These are phyloP conservation scores for Hydrangea macrophylla DNA, from an alignment of 148 eudicot genomes.

Conservation along the genomic window DNA sequence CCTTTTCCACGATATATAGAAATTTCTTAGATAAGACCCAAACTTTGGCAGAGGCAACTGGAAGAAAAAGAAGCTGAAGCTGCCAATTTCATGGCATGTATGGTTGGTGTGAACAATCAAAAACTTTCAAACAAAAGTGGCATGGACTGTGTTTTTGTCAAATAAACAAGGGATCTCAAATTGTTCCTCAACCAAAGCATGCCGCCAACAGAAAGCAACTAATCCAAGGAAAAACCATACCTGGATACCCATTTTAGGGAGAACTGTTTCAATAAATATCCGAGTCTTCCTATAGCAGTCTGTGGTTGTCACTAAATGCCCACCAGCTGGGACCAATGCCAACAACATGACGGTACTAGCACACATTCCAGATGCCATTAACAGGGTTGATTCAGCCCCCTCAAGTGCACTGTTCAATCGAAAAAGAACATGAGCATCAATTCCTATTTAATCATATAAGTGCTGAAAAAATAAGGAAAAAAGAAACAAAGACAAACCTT, in stretches of 20 bases:
- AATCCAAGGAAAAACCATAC: conserved; percentile 29
- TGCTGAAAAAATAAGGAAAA: not conserved
- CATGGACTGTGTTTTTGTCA: not conserved
- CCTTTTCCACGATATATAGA: no score
- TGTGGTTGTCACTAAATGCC: conserved; percentile 87
- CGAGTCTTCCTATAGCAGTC: conserved; percentile 91
- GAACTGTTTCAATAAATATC: conserved; percentile 75
- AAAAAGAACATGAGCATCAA: not conserved
- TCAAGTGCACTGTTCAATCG: conserved; percentile 73
- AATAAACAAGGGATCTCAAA: not conserved
- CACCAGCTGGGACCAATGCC: conserved; percentile 94
- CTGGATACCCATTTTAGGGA: conserved; percentile 90
- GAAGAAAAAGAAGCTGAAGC: no score
- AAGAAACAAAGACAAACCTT: conserved; percentile 39
- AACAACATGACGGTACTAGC: conserved; percentile 80
- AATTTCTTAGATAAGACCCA: no score
- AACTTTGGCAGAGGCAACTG: no score
- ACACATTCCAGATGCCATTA: conserved; percentile 96
- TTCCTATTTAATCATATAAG: not conserved
- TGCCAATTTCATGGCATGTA: no score
- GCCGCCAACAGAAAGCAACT: not conserved
- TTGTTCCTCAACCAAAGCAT: not conserved
- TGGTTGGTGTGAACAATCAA: no score
- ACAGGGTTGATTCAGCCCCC: conserved; percentile 86
- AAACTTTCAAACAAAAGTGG: no score